A percentile compares a stretch with the other conserved stretches of the same genome.
Evolutionary conservation across 306 rosid species (phyloP).

Genomic region (Rosa chinensis): DNA sequence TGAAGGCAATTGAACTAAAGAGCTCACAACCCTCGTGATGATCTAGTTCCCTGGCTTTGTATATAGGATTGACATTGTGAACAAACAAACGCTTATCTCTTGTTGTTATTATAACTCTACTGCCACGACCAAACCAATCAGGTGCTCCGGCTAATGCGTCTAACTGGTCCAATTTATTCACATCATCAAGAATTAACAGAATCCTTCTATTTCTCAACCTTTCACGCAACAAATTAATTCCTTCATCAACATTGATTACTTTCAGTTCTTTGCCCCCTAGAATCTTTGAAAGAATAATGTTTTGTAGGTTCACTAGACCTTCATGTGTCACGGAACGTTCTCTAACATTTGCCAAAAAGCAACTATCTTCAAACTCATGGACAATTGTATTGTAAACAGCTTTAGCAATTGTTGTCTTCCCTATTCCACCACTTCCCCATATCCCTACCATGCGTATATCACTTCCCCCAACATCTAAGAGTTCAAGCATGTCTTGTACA

Average conservation of each 20-base stretch:
- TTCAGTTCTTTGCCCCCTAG: neutral
- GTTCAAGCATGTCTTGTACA: neutral
- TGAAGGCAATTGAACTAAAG: too few species aligned
- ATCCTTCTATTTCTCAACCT: neutral
- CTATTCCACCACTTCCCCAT: neutral
- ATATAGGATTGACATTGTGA: too few species aligned
- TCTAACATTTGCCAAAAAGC: neutral
- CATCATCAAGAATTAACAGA: constrained; percentile 12
- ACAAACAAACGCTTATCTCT: too few species aligned
- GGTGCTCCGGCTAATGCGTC: neutral
- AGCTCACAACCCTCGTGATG: too few species aligned
- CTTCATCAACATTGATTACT: neutral
- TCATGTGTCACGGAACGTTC: neutral
- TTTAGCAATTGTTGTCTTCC: too few species aligned
- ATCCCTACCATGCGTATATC: neutral
- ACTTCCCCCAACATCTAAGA: neutral
- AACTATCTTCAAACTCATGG: neutral
- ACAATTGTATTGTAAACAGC: too few species aligned
- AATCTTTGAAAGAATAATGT: neutral
- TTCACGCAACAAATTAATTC: neutral
- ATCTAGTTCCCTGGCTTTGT: too few species aligned
- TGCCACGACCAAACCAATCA: too few species aligned
- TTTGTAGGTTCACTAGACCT: neutral
- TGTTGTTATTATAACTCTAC: too few species aligned
- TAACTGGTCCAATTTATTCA: neutral